phyloP scores from a whole-genome alignment of 331 rosid genomes.

The Dryas integrifolia region DNA sequence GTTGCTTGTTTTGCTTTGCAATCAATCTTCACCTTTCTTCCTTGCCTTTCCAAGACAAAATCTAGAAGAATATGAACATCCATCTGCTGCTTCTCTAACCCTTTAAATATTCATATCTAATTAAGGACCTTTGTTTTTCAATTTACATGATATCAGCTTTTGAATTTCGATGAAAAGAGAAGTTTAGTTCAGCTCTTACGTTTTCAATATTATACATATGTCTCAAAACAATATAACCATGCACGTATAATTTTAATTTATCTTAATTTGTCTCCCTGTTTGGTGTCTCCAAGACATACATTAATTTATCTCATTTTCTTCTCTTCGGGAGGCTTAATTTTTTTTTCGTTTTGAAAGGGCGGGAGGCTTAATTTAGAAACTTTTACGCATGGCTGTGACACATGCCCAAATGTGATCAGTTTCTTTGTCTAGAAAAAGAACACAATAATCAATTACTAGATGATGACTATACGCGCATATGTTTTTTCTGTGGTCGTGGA shows the following conservation, averaged over 20 bases:
- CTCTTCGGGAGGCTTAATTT: too few species aligned
- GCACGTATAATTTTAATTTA: too few species aligned
- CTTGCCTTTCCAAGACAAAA: not conserved
- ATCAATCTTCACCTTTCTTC: constrained; percentile 20
- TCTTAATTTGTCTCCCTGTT: constrained; percentile 8
- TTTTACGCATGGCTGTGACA: not conserved
- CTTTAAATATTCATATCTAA: constrained; percentile 2
- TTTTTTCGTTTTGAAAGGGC: too few species aligned
- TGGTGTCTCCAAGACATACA: not conserved
- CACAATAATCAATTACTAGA: too few species aligned
- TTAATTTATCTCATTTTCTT: not conserved
- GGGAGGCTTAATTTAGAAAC: too few species aligned
- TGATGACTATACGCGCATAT: not conserved
- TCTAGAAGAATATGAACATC: constrained; percentile 27
- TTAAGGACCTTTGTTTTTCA: not conserved
- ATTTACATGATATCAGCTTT: constrained; percentile 9
- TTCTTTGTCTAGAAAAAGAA: too few species aligned
- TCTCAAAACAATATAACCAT: not conserved
- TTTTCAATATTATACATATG: not conserved
- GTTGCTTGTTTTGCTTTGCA: constrained; percentile 17
- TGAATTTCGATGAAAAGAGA: not conserved
- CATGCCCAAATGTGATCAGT: not conserved
- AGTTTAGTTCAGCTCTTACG: not conserved
- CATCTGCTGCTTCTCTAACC: not conserved
- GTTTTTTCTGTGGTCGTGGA: not conserved